These are phyloP conservation scores for Neurospora sp. DNA, from an alignment of 495 filamentous ascomycete genomes.

Conservation along the genomic window DNA sequence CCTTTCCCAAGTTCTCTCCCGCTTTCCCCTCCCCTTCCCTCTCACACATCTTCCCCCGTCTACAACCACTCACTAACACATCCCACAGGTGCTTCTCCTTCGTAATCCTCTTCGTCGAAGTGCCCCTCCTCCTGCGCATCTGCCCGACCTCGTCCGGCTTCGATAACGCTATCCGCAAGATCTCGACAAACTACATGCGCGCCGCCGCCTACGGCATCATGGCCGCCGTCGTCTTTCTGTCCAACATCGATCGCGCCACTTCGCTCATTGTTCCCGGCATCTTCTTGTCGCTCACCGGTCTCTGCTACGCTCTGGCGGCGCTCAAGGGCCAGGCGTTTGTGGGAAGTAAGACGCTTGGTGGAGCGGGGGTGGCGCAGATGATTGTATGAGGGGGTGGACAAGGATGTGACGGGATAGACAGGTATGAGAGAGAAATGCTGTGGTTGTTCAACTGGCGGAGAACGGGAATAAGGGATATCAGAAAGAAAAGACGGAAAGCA, in stretches of 20 bases:
- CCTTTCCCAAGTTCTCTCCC: no score
- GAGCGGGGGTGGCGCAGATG: constrained; percentile 94
- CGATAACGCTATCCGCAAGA: constrained; percentile 79
- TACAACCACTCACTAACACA: no score
- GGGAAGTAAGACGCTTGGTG: constrained; percentile 93
- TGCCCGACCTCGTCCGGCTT: constrained; percentile 89
- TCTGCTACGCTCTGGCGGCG: constrained; percentile 77
- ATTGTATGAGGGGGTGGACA: constrained; percentile 41
- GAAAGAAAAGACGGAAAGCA: no score
- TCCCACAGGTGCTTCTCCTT: constrained; percentile 59
- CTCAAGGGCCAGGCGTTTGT: constrained; percentile 90
- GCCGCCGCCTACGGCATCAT: constrained; percentile 79
- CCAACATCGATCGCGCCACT: constrained; percentile 49
- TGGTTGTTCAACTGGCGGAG: no score
- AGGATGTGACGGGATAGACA: no score
- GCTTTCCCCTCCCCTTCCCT: no score
- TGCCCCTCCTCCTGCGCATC: constrained; percentile 92
- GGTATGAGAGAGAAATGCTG: no score
- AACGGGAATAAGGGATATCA: no score
- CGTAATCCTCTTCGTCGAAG: constrained; percentile 91
- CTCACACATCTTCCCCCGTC: no score
- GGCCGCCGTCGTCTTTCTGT: constrained; percentile 76
- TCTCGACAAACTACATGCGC: constrained; percentile 95
- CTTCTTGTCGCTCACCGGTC: constrained; percentile 61
- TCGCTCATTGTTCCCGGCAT: constrained; percentile 82